Evolutionary conservation across 163 green algal species (phyloP), one percentile per base, ranked within the genome.

Genomic region (Scenedesmus sp.): DNA sequence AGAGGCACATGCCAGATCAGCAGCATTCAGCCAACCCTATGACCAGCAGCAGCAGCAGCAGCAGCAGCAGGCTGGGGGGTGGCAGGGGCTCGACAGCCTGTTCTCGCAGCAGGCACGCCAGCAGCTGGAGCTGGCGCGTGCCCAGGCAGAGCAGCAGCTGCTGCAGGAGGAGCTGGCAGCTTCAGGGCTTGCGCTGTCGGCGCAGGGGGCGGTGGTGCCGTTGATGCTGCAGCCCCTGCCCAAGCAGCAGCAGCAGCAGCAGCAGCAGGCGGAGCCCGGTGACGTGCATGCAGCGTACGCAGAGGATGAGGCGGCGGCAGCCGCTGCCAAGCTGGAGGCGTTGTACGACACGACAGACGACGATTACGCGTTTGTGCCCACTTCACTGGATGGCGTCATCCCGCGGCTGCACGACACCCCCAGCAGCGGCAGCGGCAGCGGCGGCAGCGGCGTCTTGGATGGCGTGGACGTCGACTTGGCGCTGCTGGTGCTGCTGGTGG

Each of bases 401-500:
- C 22, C n/a, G 0, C 61, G 24, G 49, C 81, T 73, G 46, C 15
- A 72, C 46, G 59, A 42, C n/a, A 49, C n/a, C 33, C 46, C 12
- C 43, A 22, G 22, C 51, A 20, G 79, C 26, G 26, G 40, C 35
- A 56, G n/a, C 68, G 42, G 40, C 40, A 42, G 83, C 56, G 10
- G n/a, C 59, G 35, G 79, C 43, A 40, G 79, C 40, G 68, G 42
- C 42, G 49, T 18, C 37, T 82, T 76, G 30, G 65, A 76, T 37
- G 30, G 83, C 26, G 5, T 88, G 13, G 33, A 81, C 30, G 59
- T 61, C 18, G 83, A 89, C 43, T 0, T 24, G 3, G 26, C 43
- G 85, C 68, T 89, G 85, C 68, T 89, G 43, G 7, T 83, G 42
- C 20, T 89, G 85, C 85, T 89, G 43, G 59, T 89, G 30, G 65